Percentiles rank a stretch among this genome's conserved stretches.
These are phyloP conservation scores for Hyaloscypha hepaticicola DNA, from an alignment of 495 filamentous ascomycete species.

Conservation along the genomic window DNA sequence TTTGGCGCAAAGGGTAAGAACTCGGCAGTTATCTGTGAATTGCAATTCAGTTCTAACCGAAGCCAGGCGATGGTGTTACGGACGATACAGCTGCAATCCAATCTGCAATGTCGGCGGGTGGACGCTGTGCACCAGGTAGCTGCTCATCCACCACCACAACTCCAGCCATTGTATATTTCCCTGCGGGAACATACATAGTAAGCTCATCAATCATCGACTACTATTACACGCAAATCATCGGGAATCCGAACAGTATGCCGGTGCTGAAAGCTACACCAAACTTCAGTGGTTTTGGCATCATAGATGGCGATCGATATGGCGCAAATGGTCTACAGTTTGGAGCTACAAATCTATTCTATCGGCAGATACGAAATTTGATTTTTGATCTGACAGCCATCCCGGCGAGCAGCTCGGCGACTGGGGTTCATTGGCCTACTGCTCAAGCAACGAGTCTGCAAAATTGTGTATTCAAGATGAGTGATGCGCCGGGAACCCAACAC, in stretches of 20 bases:
- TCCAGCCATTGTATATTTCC: conserved; percentile 39
- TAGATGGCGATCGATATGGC: conserved; percentile 69
- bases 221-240: conserved; percentile 69
- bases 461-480: conserved; percentile 71
- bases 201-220: conserved; percentile 56
- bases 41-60: conserved; percentile 42
- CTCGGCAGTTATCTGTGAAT: conserved; percentile 23
- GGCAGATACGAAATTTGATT: conserved; percentile 78
- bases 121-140: conserved; percentile 46
- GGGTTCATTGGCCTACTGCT: conserved; percentile 82
- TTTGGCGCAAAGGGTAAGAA: conserved; percentile 31
- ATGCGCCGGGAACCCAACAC: conserved; percentile 50
- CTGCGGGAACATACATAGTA: conserved; percentile 58
- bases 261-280: conserved; percentile 62
- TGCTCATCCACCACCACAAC: conserved; percentile 43
- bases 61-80: conserved; percentile 68
- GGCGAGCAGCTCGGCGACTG: conserved; percentile 16
- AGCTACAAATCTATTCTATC: conserved; percentile 72
- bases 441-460: conserved; percentile 79
- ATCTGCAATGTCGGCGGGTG: conserved; percentile 52
- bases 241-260: conserved; percentile 63
- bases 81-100: conserved; percentile 74
- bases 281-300: conserved; percentile 71
- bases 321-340: conserved; percentile 48
- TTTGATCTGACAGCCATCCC: conserved; percentile 69